Evolutionary conservation across 108 stramenopile species (phyloP).

Genomic region (Mediolabrus comicus): DNA sequence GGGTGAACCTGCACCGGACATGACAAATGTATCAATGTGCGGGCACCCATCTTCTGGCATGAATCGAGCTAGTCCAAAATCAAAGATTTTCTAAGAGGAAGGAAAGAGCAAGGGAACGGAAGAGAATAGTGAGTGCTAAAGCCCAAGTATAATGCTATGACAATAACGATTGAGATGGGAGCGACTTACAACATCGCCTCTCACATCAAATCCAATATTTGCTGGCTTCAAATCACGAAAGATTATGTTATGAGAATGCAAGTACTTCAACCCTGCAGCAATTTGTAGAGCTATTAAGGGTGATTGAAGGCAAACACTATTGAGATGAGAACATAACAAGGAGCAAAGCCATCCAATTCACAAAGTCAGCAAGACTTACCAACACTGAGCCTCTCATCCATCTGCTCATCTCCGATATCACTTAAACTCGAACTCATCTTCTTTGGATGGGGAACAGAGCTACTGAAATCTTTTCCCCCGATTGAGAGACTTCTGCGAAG

Average conservation of each 20-base stretch:
- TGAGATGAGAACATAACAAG: background rate
- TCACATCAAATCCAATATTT: constrained; percentile 52
- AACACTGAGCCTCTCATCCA: constrained; percentile 21
- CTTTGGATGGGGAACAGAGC: background rate
- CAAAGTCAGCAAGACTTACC: background rate
- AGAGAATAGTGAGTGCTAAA: too few species aligned
- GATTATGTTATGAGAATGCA: constrained; percentile 35
- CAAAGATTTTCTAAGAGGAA: constrained; percentile 45
- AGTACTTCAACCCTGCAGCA: constrained; percentile 28
- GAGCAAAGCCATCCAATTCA: background rate
- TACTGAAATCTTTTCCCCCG: background rate
- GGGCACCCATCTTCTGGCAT: constrained; percentile 34
- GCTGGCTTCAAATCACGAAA: constrained; percentile 51
- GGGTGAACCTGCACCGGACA: constrained; percentile 34
- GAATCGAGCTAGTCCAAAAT: constrained; percentile 56
- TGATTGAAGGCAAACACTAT: constrained; percentile 12
- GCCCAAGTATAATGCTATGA: too few species aligned
- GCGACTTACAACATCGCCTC: constrained; percentile 2
- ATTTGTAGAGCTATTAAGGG: constrained; percentile 25
- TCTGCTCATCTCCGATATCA: background rate
- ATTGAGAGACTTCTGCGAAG: background rate
- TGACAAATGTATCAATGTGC: constrained; percentile 15
- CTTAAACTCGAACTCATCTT: too few species aligned
- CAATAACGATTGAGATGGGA: background rate
- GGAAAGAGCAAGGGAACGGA: too few species aligned